Evolutionary conservation across 2,329 filamentous ascomycete genomes (phyloP).

Genomic region (Monosporascus sp.): DNA sequence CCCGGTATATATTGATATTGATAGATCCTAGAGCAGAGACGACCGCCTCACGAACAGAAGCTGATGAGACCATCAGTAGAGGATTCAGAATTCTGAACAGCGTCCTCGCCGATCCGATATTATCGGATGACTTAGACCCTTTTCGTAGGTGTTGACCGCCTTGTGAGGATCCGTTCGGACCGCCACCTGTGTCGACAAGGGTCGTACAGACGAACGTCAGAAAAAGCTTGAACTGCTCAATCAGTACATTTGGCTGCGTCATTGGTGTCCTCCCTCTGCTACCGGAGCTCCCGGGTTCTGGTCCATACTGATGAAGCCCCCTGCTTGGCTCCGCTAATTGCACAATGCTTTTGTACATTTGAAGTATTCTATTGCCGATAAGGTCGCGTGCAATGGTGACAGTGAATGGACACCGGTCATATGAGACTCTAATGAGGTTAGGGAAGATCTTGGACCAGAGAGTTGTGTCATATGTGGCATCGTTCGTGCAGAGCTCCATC

Average conservation of each 20-base stretch:
- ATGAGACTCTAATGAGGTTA: conserved; percentile 85
- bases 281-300: conserved; percentile 51
- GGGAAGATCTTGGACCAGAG: conserved; percentile 98
- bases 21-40: conserved; percentile 91
- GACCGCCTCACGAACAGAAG: conserved; percentile 81
- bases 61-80: conserved; percentile 72
- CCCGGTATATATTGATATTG: conserved; percentile 88
- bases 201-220: conserved; percentile 96
- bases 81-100: conserved; percentile 91
- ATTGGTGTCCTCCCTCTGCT: conserved; percentile 52
- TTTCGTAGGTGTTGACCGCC: conserved; percentile 74
- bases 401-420: conserved; percentile 85
- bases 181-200: conserved; percentile 72
- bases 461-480: conserved; percentile 88
- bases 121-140: conserved; percentile 67
- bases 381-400: conserved; percentile 87
- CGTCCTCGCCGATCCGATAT: conserved; percentile 80
- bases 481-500: conserved; percentile 91
- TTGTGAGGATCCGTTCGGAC: conserved; percentile 49
- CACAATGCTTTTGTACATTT: conserved; percentile 85
- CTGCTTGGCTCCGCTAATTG: conserved; percentile 69
- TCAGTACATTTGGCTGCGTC: conserved; percentile 75
- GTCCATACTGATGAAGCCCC: conserved; percentile 54
- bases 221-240: conserved; percentile 98
- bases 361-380: conserved; percentile 83